Base-by-base conservation (phyloP, 2,329 filamentous ascomycete genomes). In the Pezicula rhizophila region DNA sequence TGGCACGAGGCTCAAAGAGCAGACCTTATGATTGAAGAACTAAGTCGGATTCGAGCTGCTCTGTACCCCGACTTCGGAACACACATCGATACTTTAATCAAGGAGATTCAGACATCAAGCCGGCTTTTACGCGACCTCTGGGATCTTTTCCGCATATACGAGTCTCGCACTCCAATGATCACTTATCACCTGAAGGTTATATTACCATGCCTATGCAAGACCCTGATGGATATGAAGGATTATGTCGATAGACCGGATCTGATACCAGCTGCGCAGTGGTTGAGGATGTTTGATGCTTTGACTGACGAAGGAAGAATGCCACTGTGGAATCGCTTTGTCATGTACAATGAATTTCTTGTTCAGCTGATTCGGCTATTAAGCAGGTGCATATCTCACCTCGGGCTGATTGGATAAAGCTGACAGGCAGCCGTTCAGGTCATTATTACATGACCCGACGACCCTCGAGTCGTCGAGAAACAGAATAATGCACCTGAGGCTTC, bases 221-320 rank as follows among this genome's bases (percentile, higher is more conserved):
- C 75, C 1, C 61, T 84, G 14, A 62, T 69, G 38, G 78, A 82
- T 52, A 82, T 84, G 54, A 71, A 64, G 37, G 52, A 50, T 8
- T 72, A 72, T 61, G 75, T 79, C 31, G 74, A 82, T 57, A 31
- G 28, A 31, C 71, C 68, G 33, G 68, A 68, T 4, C 54, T 74
- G 38, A 66, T 69, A 15, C 73, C 71, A 47, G 70, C 75, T 52
- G 66, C 70, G 33, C 71, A 78, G 47, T 84, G 80, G 80, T 70
- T 73, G 38, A 72, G 70, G 55, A 82, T 83, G 77, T 79, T 76
- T 58, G 71, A 80, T 60, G 64, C 67, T 5, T 72, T 83, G 71
- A 71, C 70, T 7, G 69, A 74, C 20, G 76, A 82, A 58, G 72
- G 72, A 3, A 72, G 68, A 0, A 69, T 78, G 28, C 67, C 68